Base-by-base conservation (phyloP, 768 basidiomycete species). In the Auricularia cornea region DNA sequence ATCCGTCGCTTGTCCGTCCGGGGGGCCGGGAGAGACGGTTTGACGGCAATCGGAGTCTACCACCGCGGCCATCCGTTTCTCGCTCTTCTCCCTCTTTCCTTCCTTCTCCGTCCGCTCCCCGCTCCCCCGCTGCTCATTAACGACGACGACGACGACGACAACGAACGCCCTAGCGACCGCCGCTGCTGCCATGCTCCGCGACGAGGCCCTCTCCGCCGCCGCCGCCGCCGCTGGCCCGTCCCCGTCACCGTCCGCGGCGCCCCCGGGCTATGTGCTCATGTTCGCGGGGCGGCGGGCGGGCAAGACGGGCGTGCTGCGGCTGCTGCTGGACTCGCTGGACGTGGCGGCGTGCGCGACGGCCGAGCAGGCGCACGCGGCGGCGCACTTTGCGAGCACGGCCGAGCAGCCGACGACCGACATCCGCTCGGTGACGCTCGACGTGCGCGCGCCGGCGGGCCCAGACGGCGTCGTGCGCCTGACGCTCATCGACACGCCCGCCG, bases 281-380 rank as follows among this genome's bases (percentile, higher is more conserved):
- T 89, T 90, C 71, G 90, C 90, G 63, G 90, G 90, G 60, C 85
- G 84, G 76, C 86, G 88, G 76, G 89, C 78, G 81, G 85, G 89
- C 76, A 94, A 94, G 82, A 91, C 90, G 28, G 87, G 89, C 65
- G 89, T 94, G 71, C 86, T 92, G 71, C 85, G 90, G 63, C 88
- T 92, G 70, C 81, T 94, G 67, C 83, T 92, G 74, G 90, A 92
- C 79, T 90, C 92, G 67, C 83, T 83, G 78, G 78, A 83, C 72
- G 79, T 92, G 70, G 82, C 89, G 16, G 76, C 81, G 44, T 72
- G 78, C 26, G 82, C 84, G 61, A 79, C 83, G 59, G 86, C 84
- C 71, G 89, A 90, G 70, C 90, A 93, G 54, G 84, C 90, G 67
- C 83, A 84, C 60, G 85, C 85, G 71, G 85, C 90, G 72, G 90